Base-by-base conservation (phyloP, 2,329 filamentous ascomycete genomes). In the Cladosporium sp. region DNA sequence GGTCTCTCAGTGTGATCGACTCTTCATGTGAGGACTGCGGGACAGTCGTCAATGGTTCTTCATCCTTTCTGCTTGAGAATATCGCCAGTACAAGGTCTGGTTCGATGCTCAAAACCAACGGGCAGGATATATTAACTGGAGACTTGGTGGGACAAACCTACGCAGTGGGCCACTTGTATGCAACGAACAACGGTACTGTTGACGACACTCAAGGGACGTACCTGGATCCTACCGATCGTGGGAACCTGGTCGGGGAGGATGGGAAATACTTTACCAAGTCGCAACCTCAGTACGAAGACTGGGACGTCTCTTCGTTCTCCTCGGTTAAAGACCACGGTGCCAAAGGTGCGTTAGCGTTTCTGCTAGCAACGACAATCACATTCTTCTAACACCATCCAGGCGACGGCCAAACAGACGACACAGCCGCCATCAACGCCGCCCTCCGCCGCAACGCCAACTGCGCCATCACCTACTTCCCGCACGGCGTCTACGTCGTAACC, bases 391-490 rank as follows among this genome's bases (percentile, higher is more conserved):
- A 46, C 41, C 70, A 74, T 46, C 10, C 61, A 43, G 81, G 81
- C 44, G 75, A 84, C 62, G 82, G 79, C 10, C 64, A 66, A 2
- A 77, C 77, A 1, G 82, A 85, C 63, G 81, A 84, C 60, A 85
- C 83, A 2, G 68, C 70, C 2, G 79, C 79, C 52, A 95, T 97
- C 78, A 95, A 95, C 73, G 70, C 74, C 43, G 89, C 89, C 57
- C 86, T 96, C 62, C 11, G 54, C 58, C 46, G 52, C n/a, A 63
- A 63, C 37, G 59, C 58, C 13, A 43, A 54, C 35, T 53, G 58
- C 50, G 77, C 86, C 60, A 70, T 92, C 57, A 78, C 88, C 54
- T 91, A 84, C 72, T 85, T 92, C 59, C 85, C 89, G 63, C 83
- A 86, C 63, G 87, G 87, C 51, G 79, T 84, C 46, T 89, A 91